Conservation (phyloP, 2,329 filamentous ascomycete species). For the Aspergillus puulaauensis region DNA sequence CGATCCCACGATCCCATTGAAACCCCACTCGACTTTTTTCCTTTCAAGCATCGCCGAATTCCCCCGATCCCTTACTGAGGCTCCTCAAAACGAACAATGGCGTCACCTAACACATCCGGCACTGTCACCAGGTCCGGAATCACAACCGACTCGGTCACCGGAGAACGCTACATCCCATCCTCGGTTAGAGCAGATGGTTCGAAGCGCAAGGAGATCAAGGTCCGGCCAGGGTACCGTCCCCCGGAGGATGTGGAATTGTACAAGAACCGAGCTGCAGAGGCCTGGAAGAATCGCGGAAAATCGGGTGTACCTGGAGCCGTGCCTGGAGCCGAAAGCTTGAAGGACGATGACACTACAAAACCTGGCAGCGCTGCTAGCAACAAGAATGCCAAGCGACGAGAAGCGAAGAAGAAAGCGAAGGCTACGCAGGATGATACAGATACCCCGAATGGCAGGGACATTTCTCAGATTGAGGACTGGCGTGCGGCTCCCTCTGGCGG, state of each 20-base stretch:
- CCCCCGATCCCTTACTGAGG: not conserved
- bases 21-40: not conserved
- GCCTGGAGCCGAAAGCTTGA: slow-evolving; percentile 66
- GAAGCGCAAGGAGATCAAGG: slow-evolving; percentile 89
- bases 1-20: not conserved
- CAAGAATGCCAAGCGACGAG: slow-evolving; percentile 83
- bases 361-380: slow-evolving; percentile 59
- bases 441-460: slow-evolving; percentile 21
- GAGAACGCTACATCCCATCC: slow-evolving; percentile 84
- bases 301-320: slow-evolving; percentile 78
- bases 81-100: slow-evolving; percentile 41
- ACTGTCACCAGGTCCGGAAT: slow-evolving; percentile 59
- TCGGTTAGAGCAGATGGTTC: slow-evolving; percentile 85
- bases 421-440: slow-evolving; percentile 56
- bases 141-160: slow-evolving; percentile 71
- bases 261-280: slow-evolving; percentile 85
- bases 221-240: slow-evolving; percentile 88
- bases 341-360: slow-evolving; percentile 46
- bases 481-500: slow-evolving; percentile 23
- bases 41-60: not conserved
- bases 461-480: slow-evolving; percentile 33
- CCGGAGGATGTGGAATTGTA: slow-evolving; percentile 96
- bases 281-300: slow-evolving; percentile 72
- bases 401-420: slow-evolving; percentile 63
- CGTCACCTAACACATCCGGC: slow-evolving; percentile 48